Percentiles rank a stretch among this genome's conserved stretches.
Evolutionary conservation across 2,329 filamentous ascomycete genomes (phyloP).

Genomic region (Venturia oleaginea): DNA sequence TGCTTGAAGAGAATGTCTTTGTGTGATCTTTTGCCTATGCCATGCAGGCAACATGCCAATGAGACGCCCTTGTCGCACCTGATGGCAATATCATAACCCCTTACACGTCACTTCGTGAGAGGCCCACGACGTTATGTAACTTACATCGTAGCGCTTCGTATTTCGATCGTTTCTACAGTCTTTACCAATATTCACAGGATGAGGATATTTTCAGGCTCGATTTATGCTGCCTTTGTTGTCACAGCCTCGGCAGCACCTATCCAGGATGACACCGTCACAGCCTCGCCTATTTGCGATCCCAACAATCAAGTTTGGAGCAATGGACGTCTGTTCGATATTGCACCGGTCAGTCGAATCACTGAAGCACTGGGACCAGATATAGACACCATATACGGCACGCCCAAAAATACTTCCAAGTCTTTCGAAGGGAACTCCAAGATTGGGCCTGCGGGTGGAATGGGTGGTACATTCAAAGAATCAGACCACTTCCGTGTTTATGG

Average conservation of each 20-base stretch:
- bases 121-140: too few relatives aligned
- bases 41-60: too few relatives aligned
- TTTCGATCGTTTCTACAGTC: background rate
- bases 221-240: background rate
- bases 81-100: too few relatives aligned
- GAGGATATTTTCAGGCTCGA: background rate
- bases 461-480: background rate
- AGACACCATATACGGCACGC: background rate
- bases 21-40: too few relatives aligned
- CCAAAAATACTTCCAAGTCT: background rate
- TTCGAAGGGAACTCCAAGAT: slow-evolving; percentile 1
- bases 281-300: background rate
- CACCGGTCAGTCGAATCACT: background rate
- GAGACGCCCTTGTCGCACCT: too few relatives aligned
- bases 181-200: background rate
- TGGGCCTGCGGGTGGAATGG: background rate
- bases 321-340: background rate
- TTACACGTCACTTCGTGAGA: too few relatives aligned
- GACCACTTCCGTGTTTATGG: slow-evolving; percentile 35
- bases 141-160: too few relatives aligned
- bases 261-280: background rate
- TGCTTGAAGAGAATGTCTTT: background rate
- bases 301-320: background rate
- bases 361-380: background rate
- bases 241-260: background rate